Conservation (phyloP, 2,329 filamentous ascomycete species). For the Pseudopyricularia cyperi region DNA sequence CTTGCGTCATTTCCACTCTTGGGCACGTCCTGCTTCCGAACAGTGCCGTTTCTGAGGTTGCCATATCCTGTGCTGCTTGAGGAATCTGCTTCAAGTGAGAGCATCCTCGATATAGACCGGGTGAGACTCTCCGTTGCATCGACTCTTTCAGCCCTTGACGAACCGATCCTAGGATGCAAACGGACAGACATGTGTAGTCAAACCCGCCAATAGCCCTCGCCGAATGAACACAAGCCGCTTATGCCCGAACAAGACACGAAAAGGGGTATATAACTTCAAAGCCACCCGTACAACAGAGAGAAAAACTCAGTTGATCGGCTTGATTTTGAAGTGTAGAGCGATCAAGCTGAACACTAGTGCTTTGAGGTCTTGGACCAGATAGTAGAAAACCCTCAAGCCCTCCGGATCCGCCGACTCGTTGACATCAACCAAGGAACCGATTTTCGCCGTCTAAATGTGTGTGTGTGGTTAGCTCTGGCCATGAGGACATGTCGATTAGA, state of each 20-base stretch:
- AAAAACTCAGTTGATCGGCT: constrained; percentile 43
- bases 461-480: neutral
- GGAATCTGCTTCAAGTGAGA: too few relatives aligned
- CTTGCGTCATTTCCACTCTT: too few relatives aligned
- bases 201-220: too few relatives aligned
- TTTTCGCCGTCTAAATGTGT: constrained; percentile 75
- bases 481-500: neutral
- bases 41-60: too few relatives aligned
- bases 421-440: constrained; percentile 91
- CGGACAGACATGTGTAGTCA: neutral
- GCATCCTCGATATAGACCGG: too few relatives aligned
- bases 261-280: neutral
- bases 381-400: constrained; percentile 94
- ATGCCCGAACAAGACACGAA: neutral
- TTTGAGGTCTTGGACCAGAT: constrained; percentile 94
- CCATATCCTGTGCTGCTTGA: too few relatives aligned
- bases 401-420: constrained; percentile 94
- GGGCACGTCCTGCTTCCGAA: too few relatives aligned
- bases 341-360: constrained; percentile 94
- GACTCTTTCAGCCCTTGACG: too few relatives aligned
- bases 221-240: too few relatives aligned
- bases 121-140: too few relatives aligned
- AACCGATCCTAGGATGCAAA: too few relatives aligned
- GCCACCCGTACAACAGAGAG: neutral
- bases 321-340: constrained; percentile 93